Conservation (phyloP, 805 yeast species). For the Monosporozyma servazzii region DNA sequence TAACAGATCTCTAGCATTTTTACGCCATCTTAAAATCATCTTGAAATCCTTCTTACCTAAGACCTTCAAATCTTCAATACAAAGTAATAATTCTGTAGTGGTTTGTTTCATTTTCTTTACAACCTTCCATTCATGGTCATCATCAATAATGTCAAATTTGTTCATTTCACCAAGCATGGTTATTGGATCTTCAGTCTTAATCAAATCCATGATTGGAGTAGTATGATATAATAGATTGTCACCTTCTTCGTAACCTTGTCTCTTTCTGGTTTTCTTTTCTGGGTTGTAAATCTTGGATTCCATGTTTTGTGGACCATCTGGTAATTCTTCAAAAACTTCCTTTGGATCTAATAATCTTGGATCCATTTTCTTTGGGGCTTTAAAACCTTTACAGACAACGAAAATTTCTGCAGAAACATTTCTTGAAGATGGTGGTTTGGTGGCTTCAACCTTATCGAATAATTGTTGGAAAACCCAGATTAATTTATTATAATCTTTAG, state of each 20-base stretch:
- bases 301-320: slow-evolving; percentile 62
- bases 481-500: slow-evolving; percentile 95
- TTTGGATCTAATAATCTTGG: slow-evolving; percentile 86
- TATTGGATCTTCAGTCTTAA: slow-evolving; percentile 75
- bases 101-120: slow-evolving; percentile 67
- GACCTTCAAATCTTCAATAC: slow-evolving; percentile 86
- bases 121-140: slow-evolving; percentile 62
- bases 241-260: slow-evolving; percentile 97
- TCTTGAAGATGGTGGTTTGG: slow-evolving; percentile 98
- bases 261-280: slow-evolving; percentile 76
- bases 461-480: slow-evolving; percentile 97
- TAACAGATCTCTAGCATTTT: slow-evolving; percentile 67
- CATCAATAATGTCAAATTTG: slow-evolving; percentile 48
- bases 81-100: slow-evolving; percentile 67
- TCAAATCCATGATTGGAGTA: slow-evolving; percentile 69
- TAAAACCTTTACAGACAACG: slow-evolving; percentile 91
- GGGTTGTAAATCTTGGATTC: slow-evolving; percentile 94
- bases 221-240: slow-evolving; percentile 66
- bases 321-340: slow-evolving; percentile 88
- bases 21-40: slow-evolving; percentile 76
- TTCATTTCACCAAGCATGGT: slow-evolving; percentile 67
- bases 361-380: slow-evolving; percentile 92
- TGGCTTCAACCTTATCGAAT: slow-evolving; percentile 94
- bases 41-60: slow-evolving; percentile 92
- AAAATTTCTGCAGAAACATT: slow-evolving; percentile 98